Evolutionary conservation across 352 stramenopile genomes (phyloP).

Genomic region (Phytophthora pisi): DNA sequence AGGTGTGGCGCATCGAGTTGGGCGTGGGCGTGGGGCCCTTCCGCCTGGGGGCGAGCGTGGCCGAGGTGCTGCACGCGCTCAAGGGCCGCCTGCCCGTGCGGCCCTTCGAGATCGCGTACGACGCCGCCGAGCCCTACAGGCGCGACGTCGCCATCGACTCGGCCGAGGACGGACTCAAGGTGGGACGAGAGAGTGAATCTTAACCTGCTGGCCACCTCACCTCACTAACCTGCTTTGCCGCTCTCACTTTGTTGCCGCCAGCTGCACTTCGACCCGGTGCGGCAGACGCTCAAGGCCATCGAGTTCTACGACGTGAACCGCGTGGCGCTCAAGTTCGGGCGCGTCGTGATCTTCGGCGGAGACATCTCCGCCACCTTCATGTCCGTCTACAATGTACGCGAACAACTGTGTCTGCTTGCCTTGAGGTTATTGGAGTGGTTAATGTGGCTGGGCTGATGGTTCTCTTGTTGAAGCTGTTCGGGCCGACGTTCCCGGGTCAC

Average conservation of each 20-base stretch:
- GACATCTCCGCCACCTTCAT: slow-evolving; percentile 84
- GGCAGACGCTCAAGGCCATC: slow-evolving; percentile 71
- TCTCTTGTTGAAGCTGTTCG: slow-evolving; percentile 63
- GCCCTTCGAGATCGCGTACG: slow-evolving; percentile 82
- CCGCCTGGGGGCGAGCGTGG: slow-evolving; percentile 72
- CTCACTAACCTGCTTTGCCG: not conserved
- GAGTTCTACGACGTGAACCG: slow-evolving; percentile 85
- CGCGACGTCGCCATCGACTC: slow-evolving; percentile 68
- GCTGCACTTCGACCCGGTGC: slow-evolving; percentile 71
- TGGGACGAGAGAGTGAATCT: not conserved
- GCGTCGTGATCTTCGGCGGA: slow-evolving; percentile 84
- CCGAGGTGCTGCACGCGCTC: slow-evolving; percentile 76
- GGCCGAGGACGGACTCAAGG: slow-evolving; percentile 68
- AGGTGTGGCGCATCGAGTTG: slow-evolving; percentile 87
- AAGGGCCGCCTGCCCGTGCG: slow-evolving; percentile 78
- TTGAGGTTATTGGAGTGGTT: not conserved
- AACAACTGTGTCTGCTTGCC: not conserved
- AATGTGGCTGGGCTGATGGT: not conserved
- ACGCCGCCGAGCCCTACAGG: slow-evolving; percentile 68
- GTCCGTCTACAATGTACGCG: slow-evolving; percentile 85
- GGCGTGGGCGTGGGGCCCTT: slow-evolving; percentile 81
- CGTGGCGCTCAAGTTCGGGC: slow-evolving; percentile 80
- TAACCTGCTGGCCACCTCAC: not conserved
- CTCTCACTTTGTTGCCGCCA: slow-evolving; percentile 17
- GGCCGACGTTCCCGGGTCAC: slow-evolving; percentile 80